Evolutionary conservation across 192 early-diverging fungal genomes (phyloP).

Genomic region (Rhizoclosmatium sp.): DNA sequence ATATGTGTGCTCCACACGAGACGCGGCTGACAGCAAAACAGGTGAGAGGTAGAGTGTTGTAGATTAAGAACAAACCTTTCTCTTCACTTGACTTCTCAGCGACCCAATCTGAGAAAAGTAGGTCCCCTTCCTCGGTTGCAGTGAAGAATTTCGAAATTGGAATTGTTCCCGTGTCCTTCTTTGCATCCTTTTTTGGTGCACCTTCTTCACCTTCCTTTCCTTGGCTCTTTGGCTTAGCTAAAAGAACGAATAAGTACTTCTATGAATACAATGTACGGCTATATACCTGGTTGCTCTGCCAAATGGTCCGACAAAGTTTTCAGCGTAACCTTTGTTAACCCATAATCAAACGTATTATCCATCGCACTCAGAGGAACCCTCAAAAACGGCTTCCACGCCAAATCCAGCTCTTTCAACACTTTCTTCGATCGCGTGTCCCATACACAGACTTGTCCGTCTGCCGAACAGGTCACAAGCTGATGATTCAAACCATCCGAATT

Average conservation of each 20-base stretch:
- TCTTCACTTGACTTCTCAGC: conserved; percentile 66
- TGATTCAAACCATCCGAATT: conserved; percentile 57
- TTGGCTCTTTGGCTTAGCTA: conserved; percentile 13
- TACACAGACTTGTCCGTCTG: conserved; percentile 64
- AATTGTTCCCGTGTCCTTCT: conserved; percentile 17
- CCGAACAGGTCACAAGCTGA: conserved; percentile 62
- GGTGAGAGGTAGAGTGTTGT: not conserved
- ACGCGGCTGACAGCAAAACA: conserved; percentile 38
- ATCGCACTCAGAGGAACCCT: conserved; percentile 64
- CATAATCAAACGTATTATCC: conserved; percentile 71
- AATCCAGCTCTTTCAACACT: conserved; percentile 61
- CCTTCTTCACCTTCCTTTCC: conserved; percentile 32
- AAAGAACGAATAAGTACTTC: not conserved
- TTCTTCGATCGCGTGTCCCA: conserved; percentile 71
- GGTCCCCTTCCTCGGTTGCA: conserved; percentile 70
- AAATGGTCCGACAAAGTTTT: conserved; percentile 1
- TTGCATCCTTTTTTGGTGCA: conserved; percentile 35
- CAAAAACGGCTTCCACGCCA: conserved; percentile 67
- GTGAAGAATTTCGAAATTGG: conserved; percentile 63
- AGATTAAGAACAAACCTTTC: conserved; percentile 44
- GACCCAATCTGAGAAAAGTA: conserved; percentile 68
- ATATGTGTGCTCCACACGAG: conserved; percentile 59
- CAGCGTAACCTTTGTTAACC: conserved; percentile 59
- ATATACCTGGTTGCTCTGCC: not conserved
- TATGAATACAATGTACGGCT: not conserved